Base-by-base conservation (phyloP, 164 flowering plant genomes). In the Sedum album region DNA sequence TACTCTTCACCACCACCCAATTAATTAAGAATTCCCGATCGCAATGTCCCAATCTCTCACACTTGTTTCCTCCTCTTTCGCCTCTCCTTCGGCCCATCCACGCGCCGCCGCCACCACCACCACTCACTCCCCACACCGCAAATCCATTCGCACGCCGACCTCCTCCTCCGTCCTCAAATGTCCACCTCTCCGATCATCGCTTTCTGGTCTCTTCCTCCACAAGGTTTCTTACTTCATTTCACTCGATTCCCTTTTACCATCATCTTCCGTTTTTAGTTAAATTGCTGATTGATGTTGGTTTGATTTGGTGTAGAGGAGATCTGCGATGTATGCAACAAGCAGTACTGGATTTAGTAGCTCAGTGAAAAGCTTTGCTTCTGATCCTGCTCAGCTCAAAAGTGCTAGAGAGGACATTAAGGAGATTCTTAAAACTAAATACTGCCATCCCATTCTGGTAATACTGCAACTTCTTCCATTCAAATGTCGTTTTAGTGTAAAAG, bases 361-460 rank as follows among this genome's bases (percentile, higher is more conserved):
- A 30, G 79, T 86, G 23, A 83, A 77, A 51, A 80, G 83, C 62
- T 75, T 75, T 6, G 94, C 88, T 0, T 93, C 98, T 2, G 84
- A 83, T 78, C 86, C 86, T 36, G 89, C 69, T 67, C 93, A 88
- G 83, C 67, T 93, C 83, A 88, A 82, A 77, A 79, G 82, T 70
- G 97, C 98, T 1, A 84, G 84, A 68, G 87, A 89, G 53, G 97
- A 91, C 60, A 89, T 94, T 73, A 86, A 76, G 66, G 83, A 82
- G 72, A 90, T 94, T 63, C 93, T 94, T 66, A 79, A 73, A 31
- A 64, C 89, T 36, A 84, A 60, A 5, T 91, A 80, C 66, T 89
- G 92, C 67, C 97, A 94, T 80, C 98, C 98, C 26, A 84, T 94
- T 69, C 31, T 91, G 88, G 98, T 94, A 81, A n/a, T 35, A 35